A percentile compares a stretch with the other conserved stretches of the same genome.
phyloP scores from a whole-genome alignment of 169 alveolate genomes.

The Plasmodium berghei region DNA sequence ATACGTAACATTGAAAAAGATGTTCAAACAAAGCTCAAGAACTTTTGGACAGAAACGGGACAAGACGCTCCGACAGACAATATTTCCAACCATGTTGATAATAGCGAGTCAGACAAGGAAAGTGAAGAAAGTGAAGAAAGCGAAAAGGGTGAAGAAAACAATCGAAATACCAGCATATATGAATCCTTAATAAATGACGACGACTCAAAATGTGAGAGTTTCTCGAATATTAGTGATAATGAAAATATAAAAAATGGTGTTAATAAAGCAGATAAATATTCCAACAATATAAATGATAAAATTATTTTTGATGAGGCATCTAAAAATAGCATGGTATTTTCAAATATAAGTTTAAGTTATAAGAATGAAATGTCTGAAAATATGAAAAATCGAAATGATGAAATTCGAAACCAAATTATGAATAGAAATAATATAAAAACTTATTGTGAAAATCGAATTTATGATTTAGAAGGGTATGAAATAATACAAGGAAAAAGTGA shows the following conservation, averaged over 20 bases:
- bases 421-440: background rate
- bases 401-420: background rate
- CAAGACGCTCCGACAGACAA: background rate
- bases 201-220: no score
- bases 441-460: no score
- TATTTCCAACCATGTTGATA: background rate
- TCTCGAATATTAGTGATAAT: no score
- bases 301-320: no score
- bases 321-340: no score
- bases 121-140: background rate
- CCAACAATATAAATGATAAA: no score
- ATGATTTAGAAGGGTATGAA: background rate
- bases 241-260: no score
- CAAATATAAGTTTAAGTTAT: no score
- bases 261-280: no score
- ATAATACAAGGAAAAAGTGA: background rate
- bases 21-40: constrained; percentile 77
- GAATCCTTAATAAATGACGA: no score
- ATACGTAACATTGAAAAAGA: constrained; percentile 80
- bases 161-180: background rate
- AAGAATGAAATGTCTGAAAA: no score
- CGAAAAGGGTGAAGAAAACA: background rate
- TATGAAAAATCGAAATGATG: background rate
- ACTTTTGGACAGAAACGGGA: constrained; percentile 59
- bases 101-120: background rate